Base-by-base conservation (phyloP, 1,139 yeast species). In the Pichia sp. region DNA sequence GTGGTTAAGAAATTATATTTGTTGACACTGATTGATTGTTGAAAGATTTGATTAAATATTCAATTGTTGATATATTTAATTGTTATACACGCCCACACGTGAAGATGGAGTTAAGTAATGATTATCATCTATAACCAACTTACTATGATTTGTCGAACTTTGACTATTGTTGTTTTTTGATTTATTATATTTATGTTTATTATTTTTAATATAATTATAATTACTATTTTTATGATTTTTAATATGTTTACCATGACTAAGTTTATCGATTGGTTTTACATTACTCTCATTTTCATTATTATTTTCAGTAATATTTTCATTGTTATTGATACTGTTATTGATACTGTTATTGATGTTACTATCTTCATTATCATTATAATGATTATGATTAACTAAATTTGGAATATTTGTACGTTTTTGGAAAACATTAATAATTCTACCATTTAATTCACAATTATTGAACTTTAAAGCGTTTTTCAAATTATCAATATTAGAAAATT, bases 371-470 rank as follows among this genome's bases (percentile, higher is more conserved):
- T 7, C 19, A 11, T 38, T 11, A 13, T 38, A 3, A 19, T 5
- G 11, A 22, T 14, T 22, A 25, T 39, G 7, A 34, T 34, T 34
- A 7, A 16, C 8, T 14, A 39, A 14, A 11, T 28, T 27, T 1
- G 95, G 96, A 41, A 86, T 70, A 60, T 88, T 88, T 6, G 96
- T 87, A 65, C 96, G 76, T 67, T 88, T 88, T 28, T 87, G 84
- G 47, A 75, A 73, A 42, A 89, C 91, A 64, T 82, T 86, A 60
- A 88, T 72, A 47, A 77, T 79, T 55, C 96, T 75, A 38, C 85
- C 91, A 59, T 84, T 75, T 62, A 88, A 81, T 47, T 73, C 72
- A 5, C 81, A 71, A 34, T 87, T 95, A 62, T 85, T 83, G 58
- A 85, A 74, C 11, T 77, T 77, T 44, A 87, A 73, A 0, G 96